Percentiles rank a stretch among this genome's conserved stretches.
Evolutionary conservation across 2,329 filamentous ascomycete species (phyloP).

Genomic region (Ceratocystis variospora): DNA sequence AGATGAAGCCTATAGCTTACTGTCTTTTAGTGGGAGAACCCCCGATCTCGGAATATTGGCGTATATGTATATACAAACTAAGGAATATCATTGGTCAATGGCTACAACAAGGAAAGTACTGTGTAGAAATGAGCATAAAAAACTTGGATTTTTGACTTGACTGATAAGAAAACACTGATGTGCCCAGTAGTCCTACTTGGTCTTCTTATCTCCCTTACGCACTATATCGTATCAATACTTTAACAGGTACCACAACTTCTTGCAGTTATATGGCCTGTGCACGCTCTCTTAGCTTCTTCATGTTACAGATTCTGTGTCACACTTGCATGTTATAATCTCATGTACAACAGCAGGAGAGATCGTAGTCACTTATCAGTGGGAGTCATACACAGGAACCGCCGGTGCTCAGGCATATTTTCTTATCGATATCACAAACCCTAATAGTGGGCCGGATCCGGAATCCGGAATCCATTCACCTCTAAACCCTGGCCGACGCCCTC

Average conservation of each 20-base stretch:
- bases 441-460: too few relatives aligned
- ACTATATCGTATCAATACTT: background rate
- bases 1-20: background rate
- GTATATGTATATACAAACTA: background rate
- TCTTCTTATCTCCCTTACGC: background rate
- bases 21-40: background rate
- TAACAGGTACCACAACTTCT: background rate
- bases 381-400: conserved; percentile 4
- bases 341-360: background rate
- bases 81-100: background rate
- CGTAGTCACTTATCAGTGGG: background rate
- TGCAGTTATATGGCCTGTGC: background rate
- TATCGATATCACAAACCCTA: background rate
- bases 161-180: background rate
- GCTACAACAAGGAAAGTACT: background rate
- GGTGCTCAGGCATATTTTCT: background rate
- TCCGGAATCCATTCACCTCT: too few relatives aligned
- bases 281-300: background rate
- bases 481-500: too few relatives aligned
- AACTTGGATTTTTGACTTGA: background rate
- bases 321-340: conserved; percentile 5
- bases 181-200: background rate
- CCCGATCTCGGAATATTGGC: background rate
- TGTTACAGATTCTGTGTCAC: conserved; percentile 10
- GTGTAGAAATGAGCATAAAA: background rate